These are phyloP conservation scores for Taiwanofungus camphoratus DNA, from an alignment of 1,284 basidiomycete species.

Conservation along the genomic window DNA sequence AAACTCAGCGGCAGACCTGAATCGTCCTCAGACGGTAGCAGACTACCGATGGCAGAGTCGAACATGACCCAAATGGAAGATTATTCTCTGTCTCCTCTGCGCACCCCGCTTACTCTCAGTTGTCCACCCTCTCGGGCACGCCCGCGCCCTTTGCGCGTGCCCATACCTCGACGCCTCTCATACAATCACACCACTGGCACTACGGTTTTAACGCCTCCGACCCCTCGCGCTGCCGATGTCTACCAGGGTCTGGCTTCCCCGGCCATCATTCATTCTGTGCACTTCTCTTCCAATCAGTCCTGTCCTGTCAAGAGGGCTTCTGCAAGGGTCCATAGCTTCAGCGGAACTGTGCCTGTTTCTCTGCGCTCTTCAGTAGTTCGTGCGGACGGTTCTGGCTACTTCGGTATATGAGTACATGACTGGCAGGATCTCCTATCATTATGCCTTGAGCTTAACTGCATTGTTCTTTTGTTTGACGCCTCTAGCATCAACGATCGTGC, in stretches of 20 bases:
- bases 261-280: not conserved
- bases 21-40: no score
- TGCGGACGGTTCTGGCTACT: not conserved
- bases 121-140: no score
- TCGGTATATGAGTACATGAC: conserved; percentile 2
- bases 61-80: no score
- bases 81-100: no score
- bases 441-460: not conserved
- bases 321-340: not conserved
- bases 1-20: no score
- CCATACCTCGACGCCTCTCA: not conserved
- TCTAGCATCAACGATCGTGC: not conserved
- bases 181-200: not conserved
- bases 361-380: not conserved
- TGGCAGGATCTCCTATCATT: not conserved
- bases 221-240: not conserved
- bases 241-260: not conserved
- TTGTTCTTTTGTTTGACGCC: not conserved
- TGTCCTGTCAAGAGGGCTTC: not conserved
- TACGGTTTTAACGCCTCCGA: no score
- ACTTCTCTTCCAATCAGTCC: not conserved
- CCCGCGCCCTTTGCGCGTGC: not conserved
- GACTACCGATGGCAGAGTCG: no score
- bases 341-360: not conserved
- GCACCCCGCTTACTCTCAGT: no score